These are phyloP conservation scores for Phaeosphaeriaceae sp. DNA, from an alignment of 2,329 filamentous ascomycete genomes.

Conservation along the genomic window DNA sequence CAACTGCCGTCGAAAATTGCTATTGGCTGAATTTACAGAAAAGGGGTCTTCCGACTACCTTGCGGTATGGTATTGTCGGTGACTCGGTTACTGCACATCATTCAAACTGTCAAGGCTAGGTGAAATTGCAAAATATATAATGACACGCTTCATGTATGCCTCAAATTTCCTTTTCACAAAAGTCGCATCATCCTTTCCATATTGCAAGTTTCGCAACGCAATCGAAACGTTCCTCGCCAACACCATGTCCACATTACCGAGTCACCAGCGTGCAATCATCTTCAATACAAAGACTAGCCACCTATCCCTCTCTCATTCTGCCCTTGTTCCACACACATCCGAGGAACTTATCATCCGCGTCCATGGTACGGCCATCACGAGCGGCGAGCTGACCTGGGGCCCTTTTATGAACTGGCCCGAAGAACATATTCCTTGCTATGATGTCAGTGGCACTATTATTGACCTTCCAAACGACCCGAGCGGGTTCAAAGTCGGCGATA, in stretches of 20 bases:
- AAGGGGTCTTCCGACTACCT: no score
- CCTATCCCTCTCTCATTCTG: slow-evolving; percentile 15
- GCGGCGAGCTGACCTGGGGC: slow-evolving; percentile 54
- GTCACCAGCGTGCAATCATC: slow-evolving; percentile 22
- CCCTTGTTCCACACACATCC: slow-evolving; percentile 12
- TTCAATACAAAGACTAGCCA: slow-evolving; percentile 21
- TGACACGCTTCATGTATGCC: no score
- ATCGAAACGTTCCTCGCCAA: no score
- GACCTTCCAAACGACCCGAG: slow-evolving; percentile 37
- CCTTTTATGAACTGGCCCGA: slow-evolving; percentile 28
- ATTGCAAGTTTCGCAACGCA: no score
- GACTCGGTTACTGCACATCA: not conserved
- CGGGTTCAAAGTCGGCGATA: slow-evolving; percentile 47
- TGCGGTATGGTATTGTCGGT: not conserved
- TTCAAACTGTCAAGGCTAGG: no score
- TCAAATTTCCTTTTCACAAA: not conserved
- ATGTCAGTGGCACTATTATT: slow-evolving; percentile 54
- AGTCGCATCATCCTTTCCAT: not conserved
- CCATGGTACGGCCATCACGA: slow-evolving; percentile 50
- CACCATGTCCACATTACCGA: not conserved
- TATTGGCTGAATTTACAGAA: no score
- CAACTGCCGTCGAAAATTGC: no score
- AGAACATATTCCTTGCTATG: slow-evolving; percentile 49
- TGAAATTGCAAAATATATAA: no score
- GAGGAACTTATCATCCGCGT: slow-evolving; percentile 51